These are phyloP conservation scores for Colletotrichum plurivorum DNA, from an alignment of 2,329 filamentous ascomycete genomes.

Conservation along the genomic window DNA sequence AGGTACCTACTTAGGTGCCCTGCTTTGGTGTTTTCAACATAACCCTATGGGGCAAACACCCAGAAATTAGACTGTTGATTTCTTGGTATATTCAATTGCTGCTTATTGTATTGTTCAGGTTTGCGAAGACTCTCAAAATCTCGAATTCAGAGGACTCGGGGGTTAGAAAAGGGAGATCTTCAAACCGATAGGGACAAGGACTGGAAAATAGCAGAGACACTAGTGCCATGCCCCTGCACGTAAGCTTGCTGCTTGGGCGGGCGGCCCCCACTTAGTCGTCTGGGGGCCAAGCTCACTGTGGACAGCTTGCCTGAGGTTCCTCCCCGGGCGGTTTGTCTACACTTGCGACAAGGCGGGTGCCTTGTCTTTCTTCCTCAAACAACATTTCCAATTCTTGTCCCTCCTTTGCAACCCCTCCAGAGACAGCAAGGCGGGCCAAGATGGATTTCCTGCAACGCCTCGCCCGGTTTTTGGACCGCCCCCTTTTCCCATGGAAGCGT, in stretches of 20 bases:
- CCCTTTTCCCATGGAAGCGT: slow-evolving; percentile 96
- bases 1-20: not conserved
- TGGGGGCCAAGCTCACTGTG: slow-evolving; percentile 30
- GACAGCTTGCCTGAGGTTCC: slow-evolving; percentile 37
- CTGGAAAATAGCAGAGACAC: not conserved
- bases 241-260: slow-evolving; percentile 4
- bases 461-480: slow-evolving; percentile 88
- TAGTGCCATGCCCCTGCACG: not conserved
- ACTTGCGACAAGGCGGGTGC: slow-evolving; percentile 12
- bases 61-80: no score
- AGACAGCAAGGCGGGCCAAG: slow-evolving; percentile 18
- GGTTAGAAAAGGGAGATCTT: no score
- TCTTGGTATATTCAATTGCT: no score
- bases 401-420: slow-evolving; percentile 29
- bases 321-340: not conserved
- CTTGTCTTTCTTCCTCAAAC: slow-evolving; percentile 20
- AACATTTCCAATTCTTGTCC: slow-evolving; percentile 34
- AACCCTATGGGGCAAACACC: no score
- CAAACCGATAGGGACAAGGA: no score
- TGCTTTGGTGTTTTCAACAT: no score
- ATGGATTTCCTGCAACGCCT: slow-evolving; percentile 69
- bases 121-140: no score
- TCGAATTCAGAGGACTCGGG: no score
- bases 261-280: slow-evolving; percentile 28
- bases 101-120: no score